phyloP scores from a whole-genome alignment of 2,329 filamentous ascomycete species.

The Talaromyces sp. region DNA sequence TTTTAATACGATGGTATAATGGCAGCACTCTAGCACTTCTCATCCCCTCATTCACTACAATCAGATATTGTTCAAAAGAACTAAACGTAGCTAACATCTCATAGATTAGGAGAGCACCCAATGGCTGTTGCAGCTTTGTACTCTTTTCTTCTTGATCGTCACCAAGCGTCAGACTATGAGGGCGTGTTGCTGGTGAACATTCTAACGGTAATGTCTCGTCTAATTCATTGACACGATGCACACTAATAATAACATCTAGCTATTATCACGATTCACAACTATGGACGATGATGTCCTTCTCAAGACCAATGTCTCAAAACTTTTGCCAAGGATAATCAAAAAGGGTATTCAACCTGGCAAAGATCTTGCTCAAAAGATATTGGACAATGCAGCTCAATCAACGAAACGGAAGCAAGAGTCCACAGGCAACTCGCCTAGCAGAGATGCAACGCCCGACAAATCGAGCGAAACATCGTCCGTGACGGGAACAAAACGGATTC shows the following conservation, averaged over 20 bases:
- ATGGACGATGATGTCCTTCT: conserved; percentile 55
- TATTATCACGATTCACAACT: conserved; percentile 53
- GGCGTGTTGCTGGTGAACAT: conserved; percentile 41
- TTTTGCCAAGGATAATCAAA: conserved; percentile 54
- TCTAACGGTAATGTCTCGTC: conserved; percentile 35
- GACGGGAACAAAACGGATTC: conserved; percentile 34
- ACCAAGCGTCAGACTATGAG: conserved; percentile 45
- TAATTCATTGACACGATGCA: neutral
- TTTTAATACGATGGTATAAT: neutral
- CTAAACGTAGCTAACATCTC: conserved; percentile 17
- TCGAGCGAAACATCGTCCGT: conserved; percentile 15
- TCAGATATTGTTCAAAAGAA: conserved; percentile 26
- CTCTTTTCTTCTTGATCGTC: conserved; percentile 46
- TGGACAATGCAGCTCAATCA: conserved; percentile 44
- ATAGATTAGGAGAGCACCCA: conserved; percentile 47
- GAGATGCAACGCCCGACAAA: conserved; percentile 32
- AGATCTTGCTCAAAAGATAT: conserved; percentile 50
- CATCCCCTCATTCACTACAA: conserved; percentile 11
- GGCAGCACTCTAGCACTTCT: neutral
- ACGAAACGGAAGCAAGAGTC: conserved; percentile 41
- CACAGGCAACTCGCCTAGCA: conserved; percentile 27
- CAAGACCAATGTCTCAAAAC: conserved; percentile 56
- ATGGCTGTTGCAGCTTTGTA: conserved; percentile 44
- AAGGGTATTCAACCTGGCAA: conserved; percentile 55
- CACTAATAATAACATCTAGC: conserved; percentile 32